Base-by-base conservation (phyloP, 495 filamentous ascomycete species). In the Aspergillus taichungensis region DNA sequence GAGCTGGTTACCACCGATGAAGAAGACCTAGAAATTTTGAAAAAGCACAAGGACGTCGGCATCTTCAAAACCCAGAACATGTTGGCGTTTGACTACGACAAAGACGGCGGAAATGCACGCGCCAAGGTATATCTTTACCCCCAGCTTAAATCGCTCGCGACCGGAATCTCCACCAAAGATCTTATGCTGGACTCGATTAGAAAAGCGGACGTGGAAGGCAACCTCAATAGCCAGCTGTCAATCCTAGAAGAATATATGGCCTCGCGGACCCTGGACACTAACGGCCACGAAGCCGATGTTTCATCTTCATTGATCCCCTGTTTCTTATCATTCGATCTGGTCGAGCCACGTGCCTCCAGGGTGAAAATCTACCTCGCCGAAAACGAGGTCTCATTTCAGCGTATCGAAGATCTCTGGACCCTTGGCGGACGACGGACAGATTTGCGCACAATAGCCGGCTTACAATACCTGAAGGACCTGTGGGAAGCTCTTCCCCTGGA, bases 261-360 rank as follows among this genome's bases (percentile, higher is more conserved):
- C 5, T 45, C 45, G 39, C 45, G 50, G 2, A 46, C 18, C 8
- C 4, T 40, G 7, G 13, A 13, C 13, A 49, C 35, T 33, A 53
- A 42, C 5, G 24, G 18, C 1, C 18, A 24, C 4, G 18, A 4
- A 4, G 18, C 18, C 18, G 18, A 24, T 24, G 18, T 2, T 24
- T 24, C 18, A 24, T 4, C 18, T 24, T 24, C 18, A 24, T 24
- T 24, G 18, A 24, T 8, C 8, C 46, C 43, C 10, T 41, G 40
- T 1, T 33, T 56, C 24, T n/a, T 53, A 3, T 56, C 54, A 4
- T 53, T 46, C 24, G 54, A 56, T 33, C 37, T 56, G 3, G 28
- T 47, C 9, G 33, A 50, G 1, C 43, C 43, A 8, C 6, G 8
- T 1, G 12, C 47, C 13, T 47, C 51, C 2, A 42, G 52, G 11